Percentiles rank a stretch among this genome's conserved stretches.
Evolutionary conservation across 441 rosid species (phyloP).

Genomic region (Euphorbia corollata): DNA sequence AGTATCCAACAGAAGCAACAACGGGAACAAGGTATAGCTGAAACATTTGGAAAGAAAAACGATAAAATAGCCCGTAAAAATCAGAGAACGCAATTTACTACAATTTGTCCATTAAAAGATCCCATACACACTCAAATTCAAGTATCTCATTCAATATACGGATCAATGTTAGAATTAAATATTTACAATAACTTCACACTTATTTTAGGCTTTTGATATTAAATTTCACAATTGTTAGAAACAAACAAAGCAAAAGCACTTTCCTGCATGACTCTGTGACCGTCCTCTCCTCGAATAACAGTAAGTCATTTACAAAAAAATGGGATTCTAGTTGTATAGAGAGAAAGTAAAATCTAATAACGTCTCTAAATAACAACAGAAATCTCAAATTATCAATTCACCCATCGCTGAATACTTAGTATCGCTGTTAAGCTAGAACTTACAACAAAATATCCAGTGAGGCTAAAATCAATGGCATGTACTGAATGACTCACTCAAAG

Average conservation of each 20-base stretch:
- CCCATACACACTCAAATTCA: neutral
- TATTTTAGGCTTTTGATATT: neutral
- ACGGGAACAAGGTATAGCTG: constrained; percentile 77
- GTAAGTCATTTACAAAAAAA: neutral
- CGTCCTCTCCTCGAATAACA: neutral
- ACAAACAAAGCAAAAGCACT: neutral
- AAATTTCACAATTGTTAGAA: neutral
- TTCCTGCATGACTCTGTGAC: neutral
- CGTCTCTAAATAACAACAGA: too few species aligned
- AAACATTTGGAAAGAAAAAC: constrained; percentile 19
- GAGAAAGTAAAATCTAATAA: neutral
- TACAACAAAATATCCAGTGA: neutral
- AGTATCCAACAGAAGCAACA: constrained; percentile 77
- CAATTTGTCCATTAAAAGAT: neutral
- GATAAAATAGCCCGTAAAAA: neutral
- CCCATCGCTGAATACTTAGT: neutral
- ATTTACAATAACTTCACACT: neutral
- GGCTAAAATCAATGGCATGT: neutral
- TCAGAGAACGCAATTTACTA: neutral
- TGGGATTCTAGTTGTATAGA: neutral
- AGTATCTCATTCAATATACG: neutral
- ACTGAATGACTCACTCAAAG: constrained; percentile 47
- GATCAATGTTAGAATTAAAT: neutral
- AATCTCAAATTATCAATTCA: neutral
- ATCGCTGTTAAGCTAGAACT: neutral